phyloP scores from a whole-genome alignment of 1,139 yeast genomes.

The Hemisphaericaspora xylofermentans region DNA sequence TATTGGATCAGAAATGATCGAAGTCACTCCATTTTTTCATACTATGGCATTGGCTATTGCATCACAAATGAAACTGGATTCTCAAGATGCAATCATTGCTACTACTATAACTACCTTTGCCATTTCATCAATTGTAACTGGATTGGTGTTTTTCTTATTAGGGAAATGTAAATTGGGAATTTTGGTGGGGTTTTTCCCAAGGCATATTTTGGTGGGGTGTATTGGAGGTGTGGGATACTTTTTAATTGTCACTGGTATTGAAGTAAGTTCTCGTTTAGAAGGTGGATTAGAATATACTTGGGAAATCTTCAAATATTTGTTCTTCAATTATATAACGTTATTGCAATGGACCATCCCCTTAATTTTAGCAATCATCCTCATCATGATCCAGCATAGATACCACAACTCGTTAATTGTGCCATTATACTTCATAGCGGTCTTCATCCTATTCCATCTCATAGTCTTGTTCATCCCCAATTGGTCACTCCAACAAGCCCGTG shows the following conservation, averaged over 20 bases:
- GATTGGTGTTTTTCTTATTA: slow-evolving; percentile 68
- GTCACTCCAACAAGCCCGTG: slow-evolving; percentile 60
- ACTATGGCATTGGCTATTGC: slow-evolving; percentile 82
- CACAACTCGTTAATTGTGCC: slow-evolving; percentile 84
- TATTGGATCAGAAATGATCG: slow-evolving; percentile 97
- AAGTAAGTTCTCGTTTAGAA: slow-evolving; percentile 77
- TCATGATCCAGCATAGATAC: slow-evolving; percentile 60
- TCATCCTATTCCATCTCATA: slow-evolving; percentile 64
- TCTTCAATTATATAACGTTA: slow-evolving; percentile 38
- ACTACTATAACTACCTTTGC: slow-evolving; percentile 89
- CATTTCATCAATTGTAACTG: slow-evolving; percentile 79
- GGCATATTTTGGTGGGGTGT: slow-evolving; percentile 94
- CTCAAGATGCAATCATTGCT: slow-evolving; percentile 65
- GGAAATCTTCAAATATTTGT: slow-evolving; percentile 52
- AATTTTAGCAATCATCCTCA: slow-evolving; percentile 55
- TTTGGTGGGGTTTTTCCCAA: slow-evolving; percentile 90
- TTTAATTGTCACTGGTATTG: slow-evolving; percentile 84
- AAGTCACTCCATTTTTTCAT: slow-evolving; percentile 95
- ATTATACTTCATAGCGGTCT: slow-evolving; percentile 69
- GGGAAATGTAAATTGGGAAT: slow-evolving; percentile 83
- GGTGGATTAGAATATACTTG: slow-evolving; percentile 69
- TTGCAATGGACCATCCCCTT: slow-evolving; percentile 77
- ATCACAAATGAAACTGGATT: slow-evolving; percentile 50
- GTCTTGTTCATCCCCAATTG: slow-evolving; percentile 66
- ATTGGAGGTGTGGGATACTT: slow-evolving; percentile 98